These are phyloP conservation scores for Lodderomyces parapsilosis DNA, from an alignment of 1,139 yeast species.

Conservation along the genomic window DNA sequence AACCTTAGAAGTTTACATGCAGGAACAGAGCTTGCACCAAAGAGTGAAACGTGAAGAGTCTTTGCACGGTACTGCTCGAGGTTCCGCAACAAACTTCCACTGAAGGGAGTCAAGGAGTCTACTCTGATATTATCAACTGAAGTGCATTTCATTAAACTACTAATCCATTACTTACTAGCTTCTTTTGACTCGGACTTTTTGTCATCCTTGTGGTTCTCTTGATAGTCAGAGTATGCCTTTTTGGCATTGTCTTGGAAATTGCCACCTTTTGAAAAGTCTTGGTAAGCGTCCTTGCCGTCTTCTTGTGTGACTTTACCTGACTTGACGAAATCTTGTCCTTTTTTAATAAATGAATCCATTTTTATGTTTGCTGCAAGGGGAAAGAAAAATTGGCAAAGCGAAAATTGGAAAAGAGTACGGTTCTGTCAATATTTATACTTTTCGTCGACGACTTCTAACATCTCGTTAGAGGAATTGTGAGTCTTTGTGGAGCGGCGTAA, in stretches of 20 bases:
- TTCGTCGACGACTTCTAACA: neutral
- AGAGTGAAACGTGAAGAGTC: too few relatives aligned
- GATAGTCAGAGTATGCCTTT: constrained; percentile 29
- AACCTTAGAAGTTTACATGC: neutral
- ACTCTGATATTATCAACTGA: too few relatives aligned
- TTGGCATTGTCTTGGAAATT: constrained; percentile 31
- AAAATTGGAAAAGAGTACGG: neutral
- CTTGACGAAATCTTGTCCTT: constrained; percentile 16
- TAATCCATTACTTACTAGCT: too few relatives aligned
- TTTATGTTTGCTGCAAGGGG: neutral
- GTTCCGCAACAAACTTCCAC: too few relatives aligned
- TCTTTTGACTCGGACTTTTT: constrained; percentile 5
- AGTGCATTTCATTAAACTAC: too few relatives aligned
- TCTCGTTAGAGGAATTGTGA: neutral
- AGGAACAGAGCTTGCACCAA: too few relatives aligned
- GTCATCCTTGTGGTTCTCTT: constrained; percentile 19
- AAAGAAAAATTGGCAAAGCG: neutral
- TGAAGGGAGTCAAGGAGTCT: too few relatives aligned
- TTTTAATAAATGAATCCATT: constrained; percentile 15
- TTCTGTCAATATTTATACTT: neutral
- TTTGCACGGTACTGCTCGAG: too few relatives aligned
- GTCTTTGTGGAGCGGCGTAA: too few relatives aligned
- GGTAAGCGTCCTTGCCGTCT: constrained; percentile 37
- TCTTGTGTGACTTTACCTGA: constrained; percentile 19
- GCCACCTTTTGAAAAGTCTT: constrained; percentile 30